Evolutionary conservation across 306 rosid genomes (phyloP).

Genomic region (Lupinus albus): DNA sequence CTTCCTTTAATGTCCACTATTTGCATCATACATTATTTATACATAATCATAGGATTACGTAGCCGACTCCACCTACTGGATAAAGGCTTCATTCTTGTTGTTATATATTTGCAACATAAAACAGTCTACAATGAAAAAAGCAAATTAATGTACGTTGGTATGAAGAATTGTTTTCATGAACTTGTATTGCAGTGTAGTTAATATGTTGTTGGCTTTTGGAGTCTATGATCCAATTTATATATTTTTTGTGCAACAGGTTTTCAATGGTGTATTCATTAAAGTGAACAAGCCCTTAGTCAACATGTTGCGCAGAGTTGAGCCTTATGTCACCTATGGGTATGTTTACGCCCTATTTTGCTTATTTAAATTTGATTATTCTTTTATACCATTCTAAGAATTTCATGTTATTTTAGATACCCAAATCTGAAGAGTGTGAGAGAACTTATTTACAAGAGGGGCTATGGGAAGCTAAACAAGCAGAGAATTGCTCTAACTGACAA

Average conservation of each 20-base stretch:
- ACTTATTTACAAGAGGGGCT: conserved; percentile 82
- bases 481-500: conserved; percentile 77
- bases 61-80: too few relatives aligned
- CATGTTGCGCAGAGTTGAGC: conserved; percentile 92
- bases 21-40: too few relatives aligned
- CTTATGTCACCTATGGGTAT: conserved; percentile 88
- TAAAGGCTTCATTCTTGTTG: too few relatives aligned
- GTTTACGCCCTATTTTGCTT: not conserved
- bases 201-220: not conserved
- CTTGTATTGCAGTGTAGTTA: not conserved
- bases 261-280: conserved; percentile 87
- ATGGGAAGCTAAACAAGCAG: conserved; percentile 74
- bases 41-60: too few relatives aligned
- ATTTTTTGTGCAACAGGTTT: conserved; percentile 63
- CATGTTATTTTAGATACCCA: conserved; percentile 57
- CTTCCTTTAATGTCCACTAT: too few relatives aligned
- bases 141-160: not conserved
- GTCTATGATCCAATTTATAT: not conserved
- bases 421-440: conserved; percentile 85
- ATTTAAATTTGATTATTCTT: not conserved
- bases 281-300: conserved; percentile 90
- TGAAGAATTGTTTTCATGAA: not conserved
- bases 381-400: not conserved
- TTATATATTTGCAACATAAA: not conserved
- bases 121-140: too few relatives aligned